Conservation (phyloP, 306 rosid species). For the Ammopiptanthus mongolicus region DNA sequence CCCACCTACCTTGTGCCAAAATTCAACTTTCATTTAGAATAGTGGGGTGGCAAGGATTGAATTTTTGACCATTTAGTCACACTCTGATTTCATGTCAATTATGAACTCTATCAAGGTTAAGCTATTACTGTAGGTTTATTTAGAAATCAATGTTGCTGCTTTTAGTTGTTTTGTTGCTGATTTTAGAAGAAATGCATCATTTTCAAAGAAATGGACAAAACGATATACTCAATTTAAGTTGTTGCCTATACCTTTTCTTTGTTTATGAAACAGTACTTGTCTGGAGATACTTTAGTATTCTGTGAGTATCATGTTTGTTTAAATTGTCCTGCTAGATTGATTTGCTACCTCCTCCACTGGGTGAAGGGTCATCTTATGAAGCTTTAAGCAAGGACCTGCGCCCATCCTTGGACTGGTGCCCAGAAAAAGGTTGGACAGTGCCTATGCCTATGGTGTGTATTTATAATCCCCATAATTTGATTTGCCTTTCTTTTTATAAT, state of each 20-base stretch:
- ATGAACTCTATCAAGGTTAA: too few species aligned
- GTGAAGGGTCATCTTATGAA: constrained; percentile 64
- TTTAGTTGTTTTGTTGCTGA: neutral
- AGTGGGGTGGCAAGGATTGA: too few species aligned
- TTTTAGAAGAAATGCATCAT: neutral
- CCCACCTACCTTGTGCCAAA: too few species aligned
- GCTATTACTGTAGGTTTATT: too few species aligned
- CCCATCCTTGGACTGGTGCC: constrained; percentile 75
- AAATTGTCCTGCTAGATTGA: constrained; percentile 45
- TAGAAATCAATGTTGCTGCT: neutral
- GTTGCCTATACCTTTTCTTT: neutral
- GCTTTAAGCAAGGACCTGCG: constrained; percentile 66
- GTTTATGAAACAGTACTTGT: neutral
- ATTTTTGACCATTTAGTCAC: too few species aligned
- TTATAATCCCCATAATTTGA: constrained; percentile 7
- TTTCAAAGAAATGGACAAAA: neutral
- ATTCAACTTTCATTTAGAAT: too few species aligned
- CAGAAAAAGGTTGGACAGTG: constrained; percentile 67
- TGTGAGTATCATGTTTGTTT: neutral
- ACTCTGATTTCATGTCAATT: too few species aligned
- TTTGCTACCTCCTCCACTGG: constrained; percentile 67
- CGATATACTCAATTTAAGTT: neutral
- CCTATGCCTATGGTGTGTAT: constrained; percentile 46
- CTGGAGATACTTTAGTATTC: neutral
- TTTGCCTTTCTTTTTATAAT: neutral